These are phyloP conservation scores for Colletotrichum brevisporum DNA, from an alignment of 2,329 filamentous ascomycete genomes.

Conservation along the genomic window DNA sequence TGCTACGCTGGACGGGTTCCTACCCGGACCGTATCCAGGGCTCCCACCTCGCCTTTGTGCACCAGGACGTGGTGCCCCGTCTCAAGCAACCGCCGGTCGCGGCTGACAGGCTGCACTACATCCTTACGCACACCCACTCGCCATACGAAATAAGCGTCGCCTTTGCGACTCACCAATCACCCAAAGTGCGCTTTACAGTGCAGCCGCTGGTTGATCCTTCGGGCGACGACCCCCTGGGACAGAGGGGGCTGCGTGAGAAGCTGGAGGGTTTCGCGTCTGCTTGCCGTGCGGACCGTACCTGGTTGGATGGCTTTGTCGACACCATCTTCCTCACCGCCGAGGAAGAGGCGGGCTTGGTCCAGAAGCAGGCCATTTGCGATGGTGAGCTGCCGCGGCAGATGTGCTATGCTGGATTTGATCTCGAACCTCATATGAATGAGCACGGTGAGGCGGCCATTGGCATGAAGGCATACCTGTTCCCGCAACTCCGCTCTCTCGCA, in stretches of 20 bases:
- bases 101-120: conserved; percentile 15
- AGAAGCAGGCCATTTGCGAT: background rate
- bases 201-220: conserved; percentile 17
- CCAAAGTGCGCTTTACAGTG: conserved; percentile 27
- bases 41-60: conserved; percentile 26
- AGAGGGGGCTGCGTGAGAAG: conserved; percentile 27
- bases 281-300: conserved; percentile 14
- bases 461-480: conserved; percentile 33
- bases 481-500: conserved; percentile 27
- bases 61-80: conserved; percentile 9
- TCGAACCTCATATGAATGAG: conserved; percentile 12
- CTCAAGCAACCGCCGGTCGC: conserved; percentile 24
- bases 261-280: conserved; percentile 12
- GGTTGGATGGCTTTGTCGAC: conserved; percentile 15
- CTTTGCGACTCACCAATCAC: conserved; percentile 8
- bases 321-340: conserved; percentile 15
- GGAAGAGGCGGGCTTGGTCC: conserved; percentile 13
- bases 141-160: conserved; percentile 29
- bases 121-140: conserved; percentile 20
- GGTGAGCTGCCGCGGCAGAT: conserved; percentile 12
- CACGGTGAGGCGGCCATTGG: conserved; percentile 6
- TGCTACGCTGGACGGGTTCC: conserved; percentile 24
- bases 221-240: conserved; percentile 1
- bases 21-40: conserved; percentile 22
- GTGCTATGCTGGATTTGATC: conserved; percentile 22